These are phyloP conservation scores for Vitis hybrid DNA, from an alignment of 177 flowering plant species.

Conservation along the genomic window DNA sequence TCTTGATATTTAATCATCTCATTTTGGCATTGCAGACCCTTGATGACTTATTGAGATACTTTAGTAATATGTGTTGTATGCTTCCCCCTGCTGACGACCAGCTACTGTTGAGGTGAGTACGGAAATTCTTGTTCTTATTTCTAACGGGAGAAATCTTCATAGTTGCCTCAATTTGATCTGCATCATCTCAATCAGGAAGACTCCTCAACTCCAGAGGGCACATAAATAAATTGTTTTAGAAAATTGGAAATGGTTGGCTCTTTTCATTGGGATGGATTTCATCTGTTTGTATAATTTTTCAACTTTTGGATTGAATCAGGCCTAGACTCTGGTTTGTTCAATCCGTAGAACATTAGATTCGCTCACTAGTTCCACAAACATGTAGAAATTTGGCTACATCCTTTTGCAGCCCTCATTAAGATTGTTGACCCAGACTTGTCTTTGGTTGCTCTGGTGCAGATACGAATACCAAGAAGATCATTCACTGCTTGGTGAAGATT, in stretches of 20 bases:
- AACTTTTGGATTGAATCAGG: too few species aligned
- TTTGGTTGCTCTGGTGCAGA: slow-evolving; percentile 36
- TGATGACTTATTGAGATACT: slow-evolving; percentile 55
- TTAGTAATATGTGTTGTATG: slow-evolving; percentile 44
- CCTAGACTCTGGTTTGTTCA: too few species aligned
- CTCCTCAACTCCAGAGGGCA: not conserved
- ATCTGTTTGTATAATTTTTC: too few species aligned
- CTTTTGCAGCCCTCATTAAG: not conserved
- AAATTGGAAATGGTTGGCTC: too few species aligned
- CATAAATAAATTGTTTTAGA: too few species aligned
- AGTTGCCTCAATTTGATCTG: too few species aligned
- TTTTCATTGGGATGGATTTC: too few species aligned
- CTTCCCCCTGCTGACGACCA: slow-evolving; percentile 61
- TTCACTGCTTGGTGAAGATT: slow-evolving; percentile 66
- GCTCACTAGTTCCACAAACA: too few species aligned
- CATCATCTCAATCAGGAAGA: not conserved
- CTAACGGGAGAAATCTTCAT: not conserved
- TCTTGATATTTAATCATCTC: not conserved
- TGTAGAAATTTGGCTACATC: too few species aligned
- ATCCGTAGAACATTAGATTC: too few species aligned
- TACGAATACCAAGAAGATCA: slow-evolving; percentile 77
- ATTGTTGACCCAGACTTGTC: not conserved
- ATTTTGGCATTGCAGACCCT: slow-evolving; percentile 62
- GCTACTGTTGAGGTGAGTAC: slow-evolving; percentile 68
- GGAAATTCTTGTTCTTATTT: not conserved